Evolutionary conservation across 106 monocot species (phyloP), one percentile per base, ranked within the genome.

Genomic region (Phalaenopsis equestris): DNA sequence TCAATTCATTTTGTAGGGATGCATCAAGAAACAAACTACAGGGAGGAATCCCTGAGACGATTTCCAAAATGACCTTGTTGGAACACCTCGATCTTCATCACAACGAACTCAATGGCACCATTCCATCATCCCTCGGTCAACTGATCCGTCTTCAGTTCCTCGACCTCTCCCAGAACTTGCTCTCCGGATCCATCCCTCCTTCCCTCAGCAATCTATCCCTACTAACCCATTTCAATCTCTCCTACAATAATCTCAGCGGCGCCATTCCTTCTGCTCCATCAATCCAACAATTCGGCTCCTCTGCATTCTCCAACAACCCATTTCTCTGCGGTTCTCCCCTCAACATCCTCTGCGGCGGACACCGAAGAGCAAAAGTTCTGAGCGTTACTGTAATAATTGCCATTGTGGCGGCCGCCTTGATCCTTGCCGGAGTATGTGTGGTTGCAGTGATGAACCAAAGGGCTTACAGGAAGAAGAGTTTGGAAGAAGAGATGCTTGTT

Each of bases 251-350:
- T 16, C 94, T 99, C 82, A 82, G 88, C 4, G 98, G 98, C 6
- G 41, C 80, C 42, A 99, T 99, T 78, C 98, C 94, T 67, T 46
- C 83, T 15, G 55, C 75, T 7, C 46, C 81, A 14, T 75, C 80
- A 38, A 80, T 99, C 55, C 91, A 89, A 58, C 81, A 73, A 55
- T 99, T 99, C 24, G 90, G 88, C 3, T 8, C 83, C 14, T 65
- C 84, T 0, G 87, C 98, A 0, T 99, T 93, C 87, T 83, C 80
- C 4, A 68, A 91, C 45, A 99, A 99, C 48, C 85, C 91, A 1
- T 79, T 87, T 43, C 91, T 99, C 47, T 99, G 99, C 65, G 99
- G 99, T 17, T 45, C 83, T 47, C 99, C 95, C 5, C 76, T 99
- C 43, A 84, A 85, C 73, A 80, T 24, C 16, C 24, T 75, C 14